These are phyloP conservation scores for Carex sylvatica DNA, from an alignment of 202 grass and related monocot genomes.

Conservation along the genomic window DNA sequence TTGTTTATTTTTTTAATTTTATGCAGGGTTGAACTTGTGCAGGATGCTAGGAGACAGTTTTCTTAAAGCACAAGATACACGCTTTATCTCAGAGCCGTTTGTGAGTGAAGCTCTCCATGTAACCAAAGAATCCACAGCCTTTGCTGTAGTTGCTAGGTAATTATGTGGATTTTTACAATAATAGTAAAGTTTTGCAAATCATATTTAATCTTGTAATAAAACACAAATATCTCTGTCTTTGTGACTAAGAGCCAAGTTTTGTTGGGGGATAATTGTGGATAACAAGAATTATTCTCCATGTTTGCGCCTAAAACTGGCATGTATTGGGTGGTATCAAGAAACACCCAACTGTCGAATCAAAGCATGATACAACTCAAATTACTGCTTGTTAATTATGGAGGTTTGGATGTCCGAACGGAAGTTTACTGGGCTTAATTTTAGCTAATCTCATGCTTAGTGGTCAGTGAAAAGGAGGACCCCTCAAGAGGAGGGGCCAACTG, in stretches of 20 bases:
- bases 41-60: constrained; percentile 88
- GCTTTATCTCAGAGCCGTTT: constrained; percentile 83
- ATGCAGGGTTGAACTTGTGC: constrained; percentile 73
- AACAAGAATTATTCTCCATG: not conserved
- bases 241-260: not conserved
- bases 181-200: not conserved
- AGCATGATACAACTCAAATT: not conserved
- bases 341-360: not conserved
- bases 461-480: not conserved
- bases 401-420: not conserved
- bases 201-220: not conserved
- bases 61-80: constrained; percentile 71
- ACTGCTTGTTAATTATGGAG: not conserved
- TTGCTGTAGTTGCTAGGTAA: constrained; percentile 83
- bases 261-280: not conserved
- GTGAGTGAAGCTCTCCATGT: constrained; percentile 61
- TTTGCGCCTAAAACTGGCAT: not conserved
- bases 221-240: not conserved
- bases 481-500: too few relatives aligned
- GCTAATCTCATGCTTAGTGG: not conserved
- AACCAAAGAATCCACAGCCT: constrained; percentile 53
- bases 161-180: not conserved
- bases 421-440: not conserved
- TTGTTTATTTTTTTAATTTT: not conserved
- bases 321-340: not conserved